These are phyloP conservation scores for Trichoderma sp. DNA, from an alignment of 2,329 filamentous ascomycete genomes.

Conservation along the genomic window DNA sequence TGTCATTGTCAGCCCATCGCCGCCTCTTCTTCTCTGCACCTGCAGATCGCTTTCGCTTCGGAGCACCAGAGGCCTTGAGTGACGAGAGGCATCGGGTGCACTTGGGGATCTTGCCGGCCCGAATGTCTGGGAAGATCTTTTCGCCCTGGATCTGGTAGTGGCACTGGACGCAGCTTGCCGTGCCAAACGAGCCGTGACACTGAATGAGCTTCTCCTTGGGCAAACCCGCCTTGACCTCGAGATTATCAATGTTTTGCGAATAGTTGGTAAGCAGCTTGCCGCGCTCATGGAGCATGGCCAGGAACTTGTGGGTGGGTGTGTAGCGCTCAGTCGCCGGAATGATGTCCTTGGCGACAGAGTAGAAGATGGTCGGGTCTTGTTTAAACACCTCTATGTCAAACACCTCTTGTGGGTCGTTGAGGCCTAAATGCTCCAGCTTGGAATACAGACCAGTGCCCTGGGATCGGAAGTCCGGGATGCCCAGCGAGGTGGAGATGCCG, in stretches of 20 bases:
- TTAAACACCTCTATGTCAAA: constrained; percentile 89
- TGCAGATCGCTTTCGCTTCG: constrained; percentile 40
- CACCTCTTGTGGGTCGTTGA: constrained; percentile 86
- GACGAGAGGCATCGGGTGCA: constrained; percentile 68
- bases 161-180: constrained; percentile 84
- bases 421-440: constrained; percentile 73
- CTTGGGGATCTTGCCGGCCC: constrained; percentile 69
- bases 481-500: constrained; percentile 93
- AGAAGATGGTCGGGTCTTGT: constrained; percentile 86
- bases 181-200: constrained; percentile 95
- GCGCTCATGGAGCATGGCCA: constrained; percentile 81
- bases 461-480: constrained; percentile 95
- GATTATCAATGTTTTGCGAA: constrained; percentile 97
- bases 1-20: constrained; percentile 37
- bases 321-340: constrained; percentile 75
- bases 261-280: constrained; percentile 93
- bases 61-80: constrained; percentile 38
- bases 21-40: constrained; percentile 43
- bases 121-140: constrained; percentile 75
- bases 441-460: constrained; percentile 91
- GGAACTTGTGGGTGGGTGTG: constrained; percentile 93
- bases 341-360: constrained; percentile 86
- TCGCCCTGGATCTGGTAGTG: constrained; percentile 70
- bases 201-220: constrained; percentile 80
- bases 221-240: constrained; percentile 85